These are phyloP conservation scores for Pseudogymnoascus sp. DNA, from an alignment of 2,329 filamentous ascomycete species.

Conservation along the genomic window DNA sequence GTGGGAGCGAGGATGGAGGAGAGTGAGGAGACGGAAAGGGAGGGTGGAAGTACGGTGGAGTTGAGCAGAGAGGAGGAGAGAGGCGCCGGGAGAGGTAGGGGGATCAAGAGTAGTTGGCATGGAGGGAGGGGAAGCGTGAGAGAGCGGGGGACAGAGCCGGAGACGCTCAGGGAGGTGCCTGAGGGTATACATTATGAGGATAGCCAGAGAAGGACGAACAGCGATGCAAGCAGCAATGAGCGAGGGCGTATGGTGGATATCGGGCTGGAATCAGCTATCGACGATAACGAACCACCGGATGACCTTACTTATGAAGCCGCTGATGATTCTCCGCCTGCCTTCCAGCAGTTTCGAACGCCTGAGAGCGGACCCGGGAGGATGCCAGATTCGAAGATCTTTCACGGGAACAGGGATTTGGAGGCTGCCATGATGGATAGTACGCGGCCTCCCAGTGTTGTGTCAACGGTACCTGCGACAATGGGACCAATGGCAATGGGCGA, in stretches of 20 bases:
- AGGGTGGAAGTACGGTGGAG: constrained; percentile 40
- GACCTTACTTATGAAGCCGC: constrained; percentile 49
- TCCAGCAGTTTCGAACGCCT: constrained; percentile 45
- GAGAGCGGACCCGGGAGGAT: constrained; percentile 25
- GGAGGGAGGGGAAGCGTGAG: constrained; percentile 32
- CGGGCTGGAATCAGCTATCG: constrained; percentile 62
- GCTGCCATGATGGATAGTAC: constrained; percentile 15
- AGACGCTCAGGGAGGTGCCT: constrained; percentile 31
- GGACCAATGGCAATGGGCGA: constrained; percentile 51
- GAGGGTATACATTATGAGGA: constrained; percentile 25
- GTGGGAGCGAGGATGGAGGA: constrained; percentile 81
- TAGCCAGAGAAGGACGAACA: constrained; percentile 19
- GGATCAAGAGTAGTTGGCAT: constrained; percentile 59
- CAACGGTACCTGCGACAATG: constrained; percentile 47
- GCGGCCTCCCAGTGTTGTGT: constrained; percentile 23
- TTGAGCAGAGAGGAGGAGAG: constrained; percentile 28
- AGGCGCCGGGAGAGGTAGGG: constrained; percentile 31
- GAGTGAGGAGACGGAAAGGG: constrained; percentile 74
- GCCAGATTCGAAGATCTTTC: constrained; percentile 20
- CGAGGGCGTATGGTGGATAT: constrained; percentile 74
- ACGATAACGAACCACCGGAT: constrained; percentile 51
- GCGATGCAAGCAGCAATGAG: constrained; percentile 37
- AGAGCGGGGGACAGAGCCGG: constrained; percentile 22
- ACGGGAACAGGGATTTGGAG: constrained; percentile 20
- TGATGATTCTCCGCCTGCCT: constrained; percentile 51